Conservation (phyloP, 257 asterid species). For the Mitragyna speciosa region DNA sequence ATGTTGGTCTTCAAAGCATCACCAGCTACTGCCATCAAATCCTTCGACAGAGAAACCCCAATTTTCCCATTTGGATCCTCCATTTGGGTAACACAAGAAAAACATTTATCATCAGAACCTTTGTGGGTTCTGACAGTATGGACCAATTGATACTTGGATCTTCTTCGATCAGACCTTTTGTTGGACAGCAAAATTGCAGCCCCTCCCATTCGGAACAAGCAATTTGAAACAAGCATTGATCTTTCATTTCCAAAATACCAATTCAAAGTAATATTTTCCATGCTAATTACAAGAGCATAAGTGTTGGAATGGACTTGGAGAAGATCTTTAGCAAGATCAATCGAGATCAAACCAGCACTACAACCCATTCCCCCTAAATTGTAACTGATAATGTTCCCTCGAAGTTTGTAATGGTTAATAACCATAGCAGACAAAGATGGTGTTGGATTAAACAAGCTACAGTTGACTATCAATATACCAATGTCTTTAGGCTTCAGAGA, state of each 20-base stretch:
- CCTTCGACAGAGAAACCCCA: constrained; percentile 67
- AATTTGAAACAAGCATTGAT: constrained; percentile 48
- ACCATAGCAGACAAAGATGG: constrained; percentile 86
- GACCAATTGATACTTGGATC: constrained; percentile 60
- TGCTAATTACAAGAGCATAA: constrained; percentile 68
- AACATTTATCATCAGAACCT: constrained; percentile 67
- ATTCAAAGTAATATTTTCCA: constrained; percentile 77
- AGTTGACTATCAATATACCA: constrained; percentile 78
- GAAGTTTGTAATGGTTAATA: constrained; percentile 67
- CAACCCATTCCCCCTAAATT: constrained; percentile 93
- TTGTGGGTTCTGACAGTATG: constrained; percentile 80
- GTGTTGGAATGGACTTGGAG: constrained; percentile 78
- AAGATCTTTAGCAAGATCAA: constrained; percentile 82
- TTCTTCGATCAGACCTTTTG: constrained; percentile 54
- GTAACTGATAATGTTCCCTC: constrained; percentile 67
- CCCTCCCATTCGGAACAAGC: constrained; percentile 49
- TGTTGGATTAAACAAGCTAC: constrained; percentile 82
- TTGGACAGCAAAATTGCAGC: constrained; percentile 65
- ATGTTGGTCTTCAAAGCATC: constrained; percentile 74
- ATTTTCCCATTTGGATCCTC: constrained; percentile 61
- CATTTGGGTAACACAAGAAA: constrained; percentile 64
- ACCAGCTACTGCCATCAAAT: constrained; percentile 78
- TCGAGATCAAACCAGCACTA: constrained; percentile 77
- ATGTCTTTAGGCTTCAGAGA: constrained; percentile 66
- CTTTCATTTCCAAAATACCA: constrained; percentile 80